Base-by-base conservation (phyloP, 2,329 filamentous ascomycete species). In the Calonectria hongkongensis region DNA sequence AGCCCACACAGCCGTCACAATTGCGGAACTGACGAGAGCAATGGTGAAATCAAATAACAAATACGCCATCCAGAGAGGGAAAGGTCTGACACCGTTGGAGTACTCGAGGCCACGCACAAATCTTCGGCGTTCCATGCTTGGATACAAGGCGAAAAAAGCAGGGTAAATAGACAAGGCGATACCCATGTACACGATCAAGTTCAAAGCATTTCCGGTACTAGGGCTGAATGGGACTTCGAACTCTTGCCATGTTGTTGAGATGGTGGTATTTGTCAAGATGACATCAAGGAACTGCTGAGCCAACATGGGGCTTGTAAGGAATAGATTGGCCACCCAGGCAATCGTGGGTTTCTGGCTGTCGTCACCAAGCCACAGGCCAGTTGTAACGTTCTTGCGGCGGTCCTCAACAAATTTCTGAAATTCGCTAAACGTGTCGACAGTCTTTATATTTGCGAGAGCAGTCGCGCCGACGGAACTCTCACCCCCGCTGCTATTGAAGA, bases 81-180 rank as follows among this genome's bases (percentile, higher is more conserved):
- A 87, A 0, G 94, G 93, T 15, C 94, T 89, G 33, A 98, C 95
- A 58, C 96, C 96, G 80, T 98, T 98, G 67, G 94, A 97, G 84
- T 98, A 98, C 83, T 98, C 93, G 36, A 98, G 87, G 18, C 94
- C 94, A 65, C 96, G 91, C 28, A 98, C 94, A 75, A 95, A 94
- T 63, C 92, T 88, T 13, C 95, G 87, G 30, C 95, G 90, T 83
- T 98, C 96, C 33, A 94, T 87, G n/a, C 95, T 98, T 0, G 95
- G 94, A 80, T 98, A 98, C 5, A 98, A 86, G 0, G 94, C 91
- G 79, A 98, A 97, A 86, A 98, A 96, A 16, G 93, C 95, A 0
- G 96, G 95, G 78, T 94, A 97, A 1, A 92, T 92, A 8, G 91
- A 89, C 84, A 97, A 92, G 1, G 93, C 94, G 10, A 98, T 88